Evolutionary conservation across 768 basidiomycete species (phyloP), one percentile per base, ranked within the genome.

Genomic region (Amanita thiersii): DNA sequence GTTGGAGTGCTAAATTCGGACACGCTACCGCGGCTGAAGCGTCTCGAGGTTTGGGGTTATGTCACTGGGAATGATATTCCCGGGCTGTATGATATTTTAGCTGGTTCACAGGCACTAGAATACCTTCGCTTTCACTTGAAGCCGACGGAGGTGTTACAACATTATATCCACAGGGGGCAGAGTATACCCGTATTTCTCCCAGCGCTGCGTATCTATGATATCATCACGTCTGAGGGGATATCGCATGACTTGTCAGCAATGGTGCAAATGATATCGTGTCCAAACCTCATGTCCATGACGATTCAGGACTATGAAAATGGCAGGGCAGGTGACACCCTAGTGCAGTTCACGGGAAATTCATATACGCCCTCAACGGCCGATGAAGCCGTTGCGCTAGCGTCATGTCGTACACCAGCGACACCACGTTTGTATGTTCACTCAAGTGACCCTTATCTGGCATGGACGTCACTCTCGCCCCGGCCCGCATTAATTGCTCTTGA

Each of bases 211-310:
- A 29, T 20, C 7, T 47, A 59, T 14, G 45, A 52, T 10, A 43
- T 62, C 5, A 50, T 55, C 38, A 60, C 60, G 7, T 59, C 62
- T 2, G 59, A 62, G 50, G 56, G 62, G 56, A 49, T 62, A 10
- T 49, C 60, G 14, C 28, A 33, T n/a, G 45, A 50, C 20, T 49
- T 61, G 10, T 47, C 52, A 0, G 37, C 45, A 1, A 46, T 62
- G 15, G 46, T 57, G 23, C 52, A 49, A 15, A 28, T 51, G 12
- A 59, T 63, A 39, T 42, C 48, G 4, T 55, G 48, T 33, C 60
- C 62, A 1, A 56, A 53, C 17, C 38, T 61, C n/a, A 42, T 54
- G 15, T 40, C 49, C 5, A 44, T 64, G 21, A 40, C 42, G 2
- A 24, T 62, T 5, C 53, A 48, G 20, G 58, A 59, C 30, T 49